Base-by-base conservation (phyloP, 768 basidiomycete species). In the Lentinula sp. region DNA sequence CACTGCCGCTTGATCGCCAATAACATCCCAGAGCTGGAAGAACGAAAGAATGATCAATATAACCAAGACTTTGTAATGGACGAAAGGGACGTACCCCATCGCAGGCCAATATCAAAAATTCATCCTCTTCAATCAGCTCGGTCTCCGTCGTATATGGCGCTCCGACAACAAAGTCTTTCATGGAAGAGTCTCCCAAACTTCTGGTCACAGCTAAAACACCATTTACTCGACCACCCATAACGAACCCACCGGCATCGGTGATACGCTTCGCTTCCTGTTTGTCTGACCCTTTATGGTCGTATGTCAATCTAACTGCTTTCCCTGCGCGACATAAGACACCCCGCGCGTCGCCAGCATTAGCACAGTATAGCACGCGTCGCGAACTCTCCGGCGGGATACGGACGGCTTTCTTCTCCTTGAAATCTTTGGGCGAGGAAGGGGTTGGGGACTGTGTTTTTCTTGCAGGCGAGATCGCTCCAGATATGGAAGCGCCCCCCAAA, bases 151-250 rank as follows among this genome's bases (percentile, higher is more conserved):
- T 99, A 74, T 96, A 99, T 6, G 97, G 97, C 33, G 92, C 85
- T 1, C 97, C 97, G 52, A 98, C 97, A 10, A 99, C 97, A 71
- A 95, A 99, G 68, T 99, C 97, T 75, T 99, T 99, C 97, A 99
- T 98, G 6, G 93, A 91, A 1, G 94, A 91, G 70, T 99, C 97
- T 37, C 97, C 97, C 60, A 99, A 77, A 68, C 94, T 94, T 61
- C 97, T 82, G 16, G 97, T 99, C 33, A 99, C 97, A 6, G 95
- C 95, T 59, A 99, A 78, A 45, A 98, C 95, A 64, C 96, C 97
- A 66, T 99, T 99, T 37, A 99, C 97, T 12, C 97, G 85, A 64
- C 96, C 97, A 69, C 96, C 96, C 91, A 99, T 88, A 20, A 99
- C 95, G 70, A 98, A 99, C 1, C 97, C 97, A 9, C 97, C 97